Base-by-base conservation (phyloP, 176 grass and related monocot genomes). In the Lolium perenne region DNA sequence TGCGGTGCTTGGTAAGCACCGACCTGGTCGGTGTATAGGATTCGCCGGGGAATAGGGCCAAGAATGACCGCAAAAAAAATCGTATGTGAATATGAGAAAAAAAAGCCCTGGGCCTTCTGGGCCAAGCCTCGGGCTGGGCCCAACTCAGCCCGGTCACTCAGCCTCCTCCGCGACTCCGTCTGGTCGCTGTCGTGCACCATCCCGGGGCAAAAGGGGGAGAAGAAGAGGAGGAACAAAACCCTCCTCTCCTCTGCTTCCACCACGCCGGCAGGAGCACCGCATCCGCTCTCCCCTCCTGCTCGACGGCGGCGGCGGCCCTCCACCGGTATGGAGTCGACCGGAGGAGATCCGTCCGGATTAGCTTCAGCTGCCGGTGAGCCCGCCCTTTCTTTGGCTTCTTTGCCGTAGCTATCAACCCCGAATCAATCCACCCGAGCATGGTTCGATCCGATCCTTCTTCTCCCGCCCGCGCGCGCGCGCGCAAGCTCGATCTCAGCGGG, bases 101-200 rank as follows among this genome's bases (percentile, higher is more conserved):
- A n/a, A 49, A 74, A 51, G 21, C 21, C 21, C 17, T 17, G 26
- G 56, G 50, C 9, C 50, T 18, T 77, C 16, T 77, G 51, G 75
- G 53, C 75, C 78, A n/a, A 50, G 43, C 41, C 16, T 50, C 23
- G 45, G 43, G 3, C 51, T 4, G 48, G 74, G 16, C 74, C 63
- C 63, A 66, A 66, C 63, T 32, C 61, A 64, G 3, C 17, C 77
- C 79, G 46, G 43, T 16, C 32, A 35, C 32, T 35, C 32, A 35
- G 32, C 43, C 60, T 32, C 25, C 59, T 48, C 26, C 35, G n/a
- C 38, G 21, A 43, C 41, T n/a, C 45, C 26, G 77, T 21, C 79
- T 69, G 47, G 47, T 69, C 80, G 63, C 18, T 68, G 62, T 81
- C 79, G 79, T 32, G 62, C 47, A 38, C 62, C 79, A 51, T 66